These are phyloP conservation scores for Lepiota venenata DNA, from an alignment of 768 basidiomycete species.

Conservation along the genomic window DNA sequence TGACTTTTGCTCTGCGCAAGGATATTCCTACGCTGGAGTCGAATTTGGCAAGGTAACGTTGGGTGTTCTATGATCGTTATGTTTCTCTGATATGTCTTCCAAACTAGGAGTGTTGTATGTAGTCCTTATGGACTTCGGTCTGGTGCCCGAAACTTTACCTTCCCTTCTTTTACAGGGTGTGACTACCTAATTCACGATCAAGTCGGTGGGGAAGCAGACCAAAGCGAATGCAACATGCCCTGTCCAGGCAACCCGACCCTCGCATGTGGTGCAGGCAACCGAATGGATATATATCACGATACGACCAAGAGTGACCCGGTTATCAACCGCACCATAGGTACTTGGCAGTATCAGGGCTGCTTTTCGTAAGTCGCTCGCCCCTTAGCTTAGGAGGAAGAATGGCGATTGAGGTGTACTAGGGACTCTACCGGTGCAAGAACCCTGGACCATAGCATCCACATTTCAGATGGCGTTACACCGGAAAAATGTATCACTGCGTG, in stretches of 20 bases:
- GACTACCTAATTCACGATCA: background rate
- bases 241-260: slow-evolving; percentile 42
- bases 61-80: background rate
- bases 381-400: too few relatives aligned
- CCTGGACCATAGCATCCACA: too few relatives aligned
- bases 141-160: background rate
- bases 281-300: slow-evolving; percentile 43
- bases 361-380: slow-evolving; percentile 13
- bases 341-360: slow-evolving; percentile 49
- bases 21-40: background rate
- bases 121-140: background rate
- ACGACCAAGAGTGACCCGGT: slow-evolving; percentile 31
- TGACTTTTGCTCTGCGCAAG: background rate
- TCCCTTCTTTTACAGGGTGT: background rate
- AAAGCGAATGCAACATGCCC: slow-evolving; percentile 33
- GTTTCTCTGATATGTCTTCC: too few relatives aligned
- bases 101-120: background rate
- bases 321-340: slow-evolving; percentile 36
- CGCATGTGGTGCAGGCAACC: slow-evolving; percentile 40
- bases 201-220: background rate
- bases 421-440: too few relatives aligned
- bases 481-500: too few relatives aligned
- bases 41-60: background rate
- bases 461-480: too few relatives aligned
- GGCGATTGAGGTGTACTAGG: too few relatives aligned